Conservation (phyloP, 805 yeast species). For the Kodamaea nitidulidarum region DNA sequence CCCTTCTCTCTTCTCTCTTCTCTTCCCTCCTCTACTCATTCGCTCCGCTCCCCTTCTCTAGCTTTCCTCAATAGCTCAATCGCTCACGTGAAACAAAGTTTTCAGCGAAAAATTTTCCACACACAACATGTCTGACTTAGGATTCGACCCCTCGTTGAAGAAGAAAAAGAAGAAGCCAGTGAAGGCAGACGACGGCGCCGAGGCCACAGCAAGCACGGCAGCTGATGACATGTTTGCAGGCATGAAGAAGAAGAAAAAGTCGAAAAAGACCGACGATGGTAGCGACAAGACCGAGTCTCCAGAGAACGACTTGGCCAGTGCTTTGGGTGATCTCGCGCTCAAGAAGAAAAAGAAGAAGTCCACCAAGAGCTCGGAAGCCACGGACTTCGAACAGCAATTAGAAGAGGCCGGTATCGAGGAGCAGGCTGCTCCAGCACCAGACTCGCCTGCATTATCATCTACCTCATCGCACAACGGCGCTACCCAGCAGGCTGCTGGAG, state of each 20-base stretch:
- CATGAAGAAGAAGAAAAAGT: constrained; percentile 74
- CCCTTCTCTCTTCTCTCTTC: too few species aligned
- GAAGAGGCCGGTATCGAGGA: constrained; percentile 85
- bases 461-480: constrained; percentile 9
- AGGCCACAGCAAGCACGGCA: constrained; percentile 26
- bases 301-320: constrained; percentile 31
- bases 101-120: constrained; percentile 2
- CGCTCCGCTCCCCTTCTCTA: background rate
- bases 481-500: constrained; percentile 27
- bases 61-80: background rate
- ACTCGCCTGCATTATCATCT: constrained; percentile 15
- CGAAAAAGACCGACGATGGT: constrained; percentile 40
- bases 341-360: constrained; percentile 81
- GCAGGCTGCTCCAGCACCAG: constrained; percentile 10
- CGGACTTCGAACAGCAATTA: constrained; percentile 84
- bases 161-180: constrained; percentile 77
- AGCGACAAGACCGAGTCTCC: constrained; percentile 17
- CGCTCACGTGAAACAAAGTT: constrained; percentile 4
- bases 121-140: constrained; percentile 45
- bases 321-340: constrained; percentile 39
- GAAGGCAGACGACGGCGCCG: constrained; percentile 40
- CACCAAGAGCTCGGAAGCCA: constrained; percentile 50
- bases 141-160: constrained; percentile 71
- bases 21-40: background rate
- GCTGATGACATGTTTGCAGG: constrained; percentile 62